Conservation (phyloP, 2,329 filamentous ascomycete genomes). For the Samsoniella hepiali region DNA sequence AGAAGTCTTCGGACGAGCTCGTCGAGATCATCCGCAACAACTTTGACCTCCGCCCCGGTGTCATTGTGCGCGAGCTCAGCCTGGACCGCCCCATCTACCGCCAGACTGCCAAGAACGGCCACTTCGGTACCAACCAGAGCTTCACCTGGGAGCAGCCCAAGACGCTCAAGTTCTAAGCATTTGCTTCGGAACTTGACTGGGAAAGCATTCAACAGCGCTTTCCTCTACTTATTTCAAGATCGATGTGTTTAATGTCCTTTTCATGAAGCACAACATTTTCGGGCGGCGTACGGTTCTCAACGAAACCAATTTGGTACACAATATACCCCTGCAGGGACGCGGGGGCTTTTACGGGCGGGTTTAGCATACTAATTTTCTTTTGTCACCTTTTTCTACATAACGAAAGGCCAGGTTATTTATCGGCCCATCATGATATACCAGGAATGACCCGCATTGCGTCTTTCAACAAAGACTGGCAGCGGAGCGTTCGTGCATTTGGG, state of each 20-base stretch:
- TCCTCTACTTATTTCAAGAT: constrained; percentile 31
- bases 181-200: constrained; percentile 21
- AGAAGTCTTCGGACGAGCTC: constrained; percentile 85
- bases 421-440: constrained; percentile 32
- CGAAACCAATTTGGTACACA: constrained; percentile 37
- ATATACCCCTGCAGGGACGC: constrained; percentile 29
- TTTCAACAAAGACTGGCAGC: constrained; percentile 46
- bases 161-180: constrained; percentile 78
- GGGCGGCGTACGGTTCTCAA: constrained; percentile 47
- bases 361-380: constrained; percentile 31
- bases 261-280: constrained; percentile 33
- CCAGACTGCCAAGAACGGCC: constrained; percentile 98
- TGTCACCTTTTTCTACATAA: constrained; percentile 27
- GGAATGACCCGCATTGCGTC: constrained; percentile 38
- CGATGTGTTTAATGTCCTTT: constrained; percentile 38
- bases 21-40: constrained; percentile 92
- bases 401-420: constrained; percentile 1
- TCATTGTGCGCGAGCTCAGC: constrained; percentile 96
- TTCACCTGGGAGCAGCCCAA: constrained; percentile 99
- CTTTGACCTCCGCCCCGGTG: constrained; percentile 97
- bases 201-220: constrained; percentile 43
- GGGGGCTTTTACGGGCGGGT: constrained; percentile 26
- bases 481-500: constrained; percentile 37
- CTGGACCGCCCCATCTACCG: constrained; percentile 95
- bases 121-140: constrained; percentile 94